Evolutionary conservation across 805 yeast genomes (phyloP).

Genomic region (Saccharomyces paradoxus): DNA sequence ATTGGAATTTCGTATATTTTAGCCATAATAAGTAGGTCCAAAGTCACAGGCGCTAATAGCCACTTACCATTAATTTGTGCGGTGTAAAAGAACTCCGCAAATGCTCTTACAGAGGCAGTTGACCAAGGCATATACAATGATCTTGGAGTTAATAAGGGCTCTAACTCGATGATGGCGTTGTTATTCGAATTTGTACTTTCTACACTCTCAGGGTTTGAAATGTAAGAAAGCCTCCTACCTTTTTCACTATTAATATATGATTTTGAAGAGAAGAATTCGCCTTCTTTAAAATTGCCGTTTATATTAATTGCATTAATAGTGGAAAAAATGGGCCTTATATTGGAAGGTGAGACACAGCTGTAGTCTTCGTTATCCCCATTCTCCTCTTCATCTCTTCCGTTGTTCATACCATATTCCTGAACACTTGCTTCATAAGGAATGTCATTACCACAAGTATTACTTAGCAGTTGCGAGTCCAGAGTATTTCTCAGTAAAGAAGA

Average conservation of each 20-base stretch:
- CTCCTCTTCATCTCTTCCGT: constrained; percentile 2
- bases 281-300: background rate
- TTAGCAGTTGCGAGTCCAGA: constrained; percentile 17
- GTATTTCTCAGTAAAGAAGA: constrained; percentile 7
- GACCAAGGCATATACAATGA: constrained; percentile 61
- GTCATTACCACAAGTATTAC: background rate
- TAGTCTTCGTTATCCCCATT: background rate
- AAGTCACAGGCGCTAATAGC: constrained; percentile 57
- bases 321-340: background rate
- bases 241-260: background rate
- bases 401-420: background rate
- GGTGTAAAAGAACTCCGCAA: constrained; percentile 65
- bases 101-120: constrained; percentile 51
- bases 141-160: constrained; percentile 60
- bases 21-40: constrained; percentile 55
- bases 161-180: constrained; percentile 32
- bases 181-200: constrained; percentile 5
- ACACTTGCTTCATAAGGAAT: background rate
- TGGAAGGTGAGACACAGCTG: background rate
- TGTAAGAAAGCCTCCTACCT: background rate
- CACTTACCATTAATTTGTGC: constrained; percentile 73
- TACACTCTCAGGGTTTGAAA: constrained; percentile 9
- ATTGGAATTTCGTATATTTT: constrained; percentile 63
- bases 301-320: background rate
- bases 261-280: background rate